Evolutionary conservation across 169 alveolate genomes (phyloP).

Genomic region (Cryptosporidium ubiquitum): DNA sequence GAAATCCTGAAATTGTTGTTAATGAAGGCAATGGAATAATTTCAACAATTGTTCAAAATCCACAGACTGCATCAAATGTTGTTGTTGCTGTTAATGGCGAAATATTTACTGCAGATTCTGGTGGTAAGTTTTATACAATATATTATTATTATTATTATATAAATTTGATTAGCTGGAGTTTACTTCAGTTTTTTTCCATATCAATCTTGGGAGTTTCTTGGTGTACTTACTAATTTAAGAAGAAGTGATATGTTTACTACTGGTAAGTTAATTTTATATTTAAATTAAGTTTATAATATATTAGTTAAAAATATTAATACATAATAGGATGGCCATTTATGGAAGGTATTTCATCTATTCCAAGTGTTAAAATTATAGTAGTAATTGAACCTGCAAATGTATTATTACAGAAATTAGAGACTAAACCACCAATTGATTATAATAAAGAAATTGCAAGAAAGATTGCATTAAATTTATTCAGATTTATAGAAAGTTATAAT

Average conservation of each 20-base stretch:
- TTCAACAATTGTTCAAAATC: conserved; percentile 37
- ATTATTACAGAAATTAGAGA: conserved; percentile 38
- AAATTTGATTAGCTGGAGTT: conserved; percentile 23
- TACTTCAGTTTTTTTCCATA: conserved; percentile 64
- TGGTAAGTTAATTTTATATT: conserved; percentile 30
- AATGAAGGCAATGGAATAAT: conserved; percentile 29
- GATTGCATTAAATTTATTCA: conserved; percentile 86
- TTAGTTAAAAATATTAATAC: background rate
- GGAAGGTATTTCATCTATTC: conserved; percentile 23
- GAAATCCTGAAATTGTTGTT: conserved; percentile 26
- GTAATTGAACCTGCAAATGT: conserved; percentile 21
- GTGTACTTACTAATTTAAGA: conserved; percentile 61
- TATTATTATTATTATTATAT: background rate
- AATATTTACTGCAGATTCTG: conserved; percentile 29
- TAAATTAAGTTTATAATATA: background rate
- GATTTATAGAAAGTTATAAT: conserved; percentile 85
- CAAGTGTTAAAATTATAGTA: conserved; percentile 34
- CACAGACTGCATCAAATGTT: conserved; percentile 34
- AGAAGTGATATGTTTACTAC: conserved; percentile 70
- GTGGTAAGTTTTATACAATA: conserved; percentile 25
- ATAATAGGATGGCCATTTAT: conserved; percentile 70
- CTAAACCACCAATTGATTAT: conserved; percentile 54
- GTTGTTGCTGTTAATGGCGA: conserved; percentile 1
- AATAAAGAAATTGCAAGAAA: conserved; percentile 81
- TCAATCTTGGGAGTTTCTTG: conserved; percentile 68